Evolutionary conservation across 495 filamentous ascomycete species (phyloP).

Genomic region (Aspergillus panamensis): DNA sequence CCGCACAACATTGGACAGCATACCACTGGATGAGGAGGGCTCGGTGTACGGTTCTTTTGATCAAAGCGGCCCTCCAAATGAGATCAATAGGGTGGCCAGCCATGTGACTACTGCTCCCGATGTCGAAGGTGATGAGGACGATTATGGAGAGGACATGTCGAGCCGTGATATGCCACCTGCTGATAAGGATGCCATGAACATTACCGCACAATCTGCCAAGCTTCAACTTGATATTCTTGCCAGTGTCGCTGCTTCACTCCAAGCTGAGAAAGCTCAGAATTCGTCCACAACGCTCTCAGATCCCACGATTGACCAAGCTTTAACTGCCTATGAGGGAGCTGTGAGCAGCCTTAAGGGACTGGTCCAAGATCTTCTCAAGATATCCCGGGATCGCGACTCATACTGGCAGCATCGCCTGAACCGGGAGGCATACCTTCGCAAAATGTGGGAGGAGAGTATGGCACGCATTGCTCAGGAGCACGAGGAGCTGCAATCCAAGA

Average conservation of each 20-base stretch:
- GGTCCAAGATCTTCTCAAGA: conserved; percentile 82
- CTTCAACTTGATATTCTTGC: conserved; percentile 86
- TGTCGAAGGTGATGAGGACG: conserved; percentile 71
- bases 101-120: conserved; percentile 44
- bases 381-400: conserved; percentile 86
- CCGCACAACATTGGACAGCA: conserved; percentile 48
- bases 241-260: conserved; percentile 77
- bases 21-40: conserved; percentile 52
- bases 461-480: conserved; percentile 88
- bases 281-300: conserved; percentile 69
- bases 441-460: conserved; percentile 99
- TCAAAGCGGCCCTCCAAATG: conserved; percentile 50
- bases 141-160: conserved; percentile 78
- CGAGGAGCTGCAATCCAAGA: conserved; percentile 79
- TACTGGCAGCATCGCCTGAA: conserved; percentile 96
- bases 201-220: conserved; percentile 91
- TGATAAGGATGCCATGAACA: conserved; percentile 88
- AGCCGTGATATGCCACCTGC: conserved; percentile 66
- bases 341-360: conserved; percentile 83
- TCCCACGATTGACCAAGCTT: conserved; percentile 67
- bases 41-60: conserved; percentile 57
- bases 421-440: conserved; percentile 79
- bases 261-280: conserved; percentile 65
- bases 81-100: conserved; percentile 47
- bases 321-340: conserved; percentile 85